Conservation (phyloP, 179 eudicot species). For the Sideroxylon spinosum region DNA sequence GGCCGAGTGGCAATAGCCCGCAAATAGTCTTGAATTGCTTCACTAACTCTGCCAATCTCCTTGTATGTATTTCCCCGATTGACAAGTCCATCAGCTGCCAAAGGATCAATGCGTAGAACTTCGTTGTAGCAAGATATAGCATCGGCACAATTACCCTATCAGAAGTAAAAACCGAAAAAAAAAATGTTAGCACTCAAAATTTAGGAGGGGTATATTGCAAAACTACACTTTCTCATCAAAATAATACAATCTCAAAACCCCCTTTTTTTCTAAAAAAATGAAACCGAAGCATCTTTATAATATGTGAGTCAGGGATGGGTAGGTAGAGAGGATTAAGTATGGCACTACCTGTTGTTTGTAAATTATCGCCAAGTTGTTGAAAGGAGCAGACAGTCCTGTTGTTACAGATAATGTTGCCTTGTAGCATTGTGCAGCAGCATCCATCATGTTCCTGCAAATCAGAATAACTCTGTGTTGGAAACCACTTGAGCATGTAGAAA, state of each 20-base stretch:
- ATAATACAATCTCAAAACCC: neutral
- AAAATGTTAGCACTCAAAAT: neutral
- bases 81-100: conserved; percentile 88
- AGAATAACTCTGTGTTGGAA: conserved; percentile 1
- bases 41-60: conserved; percentile 88
- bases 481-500: neutral
- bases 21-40: conserved; percentile 89
- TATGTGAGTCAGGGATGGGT: neutral
- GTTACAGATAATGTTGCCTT: conserved; percentile 87
- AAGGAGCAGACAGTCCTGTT: conserved; percentile 94
- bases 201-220: neutral
- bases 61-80: conserved; percentile 90
- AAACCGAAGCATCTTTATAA: neutral
- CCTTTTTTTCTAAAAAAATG: conserved; percentile 4
- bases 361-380: conserved; percentile 85
- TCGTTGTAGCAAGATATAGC: conserved; percentile 95
- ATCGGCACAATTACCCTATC: conserved; percentile 77
- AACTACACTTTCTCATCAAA: neutral
- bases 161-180: neutral
- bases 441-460: conserved; percentile 74
- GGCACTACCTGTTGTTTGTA: conserved; percentile 89
- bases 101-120: conserved; percentile 87
- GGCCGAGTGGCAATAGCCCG: conserved; percentile 83
- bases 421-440: conserved; percentile 86
- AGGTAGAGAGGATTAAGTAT: neutral